These are phyloP conservation scores for Excoecaria cochinchinensis DNA, from an alignment of 345 rosid species.

Conservation along the genomic window DNA sequence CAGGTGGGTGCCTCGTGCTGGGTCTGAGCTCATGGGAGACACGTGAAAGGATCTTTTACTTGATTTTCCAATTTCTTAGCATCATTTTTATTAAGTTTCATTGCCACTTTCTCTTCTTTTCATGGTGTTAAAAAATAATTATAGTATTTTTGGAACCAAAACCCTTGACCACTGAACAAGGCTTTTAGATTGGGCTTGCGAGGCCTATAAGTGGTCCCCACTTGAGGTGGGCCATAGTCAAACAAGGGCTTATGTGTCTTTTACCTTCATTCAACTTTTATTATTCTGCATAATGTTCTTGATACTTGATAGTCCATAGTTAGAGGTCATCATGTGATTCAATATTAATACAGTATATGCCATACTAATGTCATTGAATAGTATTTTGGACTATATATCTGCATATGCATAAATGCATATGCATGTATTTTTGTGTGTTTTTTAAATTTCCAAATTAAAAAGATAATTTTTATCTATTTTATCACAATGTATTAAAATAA, in stretches of 20 bases:
- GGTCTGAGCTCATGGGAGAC: conserved; percentile 26
- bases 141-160: neutral
- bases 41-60: conserved; percentile 13
- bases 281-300: neutral
- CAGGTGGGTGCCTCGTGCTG: conserved; percentile 25
- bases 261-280: neutral
- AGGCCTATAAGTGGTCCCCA: conserved; percentile 9
- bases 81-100: neutral
- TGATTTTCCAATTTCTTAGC: neutral
- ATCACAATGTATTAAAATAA: too few species aligned
- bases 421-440: too few species aligned
- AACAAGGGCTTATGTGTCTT: neutral
- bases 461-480: too few species aligned
- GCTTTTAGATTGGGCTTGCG: neutral
- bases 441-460: too few species aligned
- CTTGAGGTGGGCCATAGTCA: neutral
- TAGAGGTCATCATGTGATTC: too few species aligned
- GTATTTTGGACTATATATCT: too few species aligned
- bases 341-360: too few species aligned
- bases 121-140: conserved; percentile 1
- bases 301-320: too few species aligned
- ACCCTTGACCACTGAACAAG: neutral
- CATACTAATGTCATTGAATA: too few species aligned
- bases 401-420: too few species aligned
- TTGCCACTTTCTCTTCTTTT: conserved; percentile 47